Percentiles rank a stretch among this genome's conserved stretches.
Conservation (phyloP, 2,329 filamentous ascomycete genomes). For the Aureobasidium namibiae region DNA sequence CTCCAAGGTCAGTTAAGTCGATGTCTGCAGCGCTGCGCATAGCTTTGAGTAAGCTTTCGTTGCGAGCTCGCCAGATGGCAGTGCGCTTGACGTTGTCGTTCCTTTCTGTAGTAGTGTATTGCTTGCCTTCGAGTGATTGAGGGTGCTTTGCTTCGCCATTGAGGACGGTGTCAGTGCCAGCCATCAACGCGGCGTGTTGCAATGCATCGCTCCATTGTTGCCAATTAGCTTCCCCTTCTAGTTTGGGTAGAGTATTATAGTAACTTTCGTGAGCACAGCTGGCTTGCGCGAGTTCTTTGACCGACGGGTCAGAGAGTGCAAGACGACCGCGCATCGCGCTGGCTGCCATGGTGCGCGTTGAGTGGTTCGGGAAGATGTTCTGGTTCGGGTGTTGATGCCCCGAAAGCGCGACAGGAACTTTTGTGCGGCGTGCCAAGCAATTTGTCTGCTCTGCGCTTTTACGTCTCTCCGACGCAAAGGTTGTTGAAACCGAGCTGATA, state of each 20-base stretch:
- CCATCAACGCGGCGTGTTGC: background rate
- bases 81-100: background rate
- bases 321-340: background rate
- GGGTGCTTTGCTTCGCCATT: background rate
- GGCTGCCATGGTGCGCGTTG: background rate
- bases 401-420: background rate
- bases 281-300: background rate
- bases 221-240: background rate
- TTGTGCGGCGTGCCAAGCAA: background rate
- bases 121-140: background rate
- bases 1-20: background rate
- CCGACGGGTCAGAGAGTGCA: background rate
- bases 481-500: background rate
- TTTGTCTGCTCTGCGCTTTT: background rate
- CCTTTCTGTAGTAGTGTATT: background rate
- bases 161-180: background rate
- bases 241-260: background rate
- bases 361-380: background rate
- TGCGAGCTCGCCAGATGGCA: background rate
- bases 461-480: background rate
- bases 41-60: background rate
- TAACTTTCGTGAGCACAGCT: background rate
- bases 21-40: background rate
- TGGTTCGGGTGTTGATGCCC: background rate
- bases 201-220: background rate